A percentile compares a stretch with the other conserved stretches of the same genome.
phyloP scores from a whole-genome alignment of 495 filamentous ascomycete genomes.

The Mytilinidion resinicola region DNA sequence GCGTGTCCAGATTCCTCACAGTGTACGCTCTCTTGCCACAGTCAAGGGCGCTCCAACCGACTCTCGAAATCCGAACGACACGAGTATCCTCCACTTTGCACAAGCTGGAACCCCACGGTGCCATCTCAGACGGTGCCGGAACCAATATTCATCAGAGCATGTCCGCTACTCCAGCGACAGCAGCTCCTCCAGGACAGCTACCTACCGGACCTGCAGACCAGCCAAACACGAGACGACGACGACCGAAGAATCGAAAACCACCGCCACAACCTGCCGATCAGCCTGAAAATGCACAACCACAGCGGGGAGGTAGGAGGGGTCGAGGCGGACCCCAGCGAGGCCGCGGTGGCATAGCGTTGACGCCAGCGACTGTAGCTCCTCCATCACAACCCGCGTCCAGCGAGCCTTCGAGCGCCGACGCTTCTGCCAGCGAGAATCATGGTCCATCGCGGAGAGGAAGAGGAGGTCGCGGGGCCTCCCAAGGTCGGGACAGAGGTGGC shows the following conservation, averaged over 20 bases:
- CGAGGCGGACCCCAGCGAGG: not conserved
- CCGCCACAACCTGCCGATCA: not conserved
- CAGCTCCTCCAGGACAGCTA: not conserved
- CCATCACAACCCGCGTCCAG: not conserved
- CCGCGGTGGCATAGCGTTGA: conserved; percentile 11
- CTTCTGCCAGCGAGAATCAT: conserved; percentile 3
- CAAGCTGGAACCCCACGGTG: not conserved
- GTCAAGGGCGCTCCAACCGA: too few relatives aligned
- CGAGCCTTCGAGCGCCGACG: conserved; percentile 15
- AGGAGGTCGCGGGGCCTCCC: conserved; percentile 7
- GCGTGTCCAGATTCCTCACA: too few relatives aligned
- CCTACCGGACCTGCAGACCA: not conserved
- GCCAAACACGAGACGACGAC: not conserved
- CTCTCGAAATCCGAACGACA: not conserved
- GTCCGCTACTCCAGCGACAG: not conserved
- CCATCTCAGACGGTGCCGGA: not conserved
- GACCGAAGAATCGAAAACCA: not conserved
- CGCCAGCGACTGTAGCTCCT: conserved; percentile 22
- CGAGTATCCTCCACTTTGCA: not conserved
- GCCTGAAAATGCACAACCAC: not conserved
- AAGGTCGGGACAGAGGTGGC: conserved; percentile 12
- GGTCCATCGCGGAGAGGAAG: not conserved
- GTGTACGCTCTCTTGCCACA: not conserved
- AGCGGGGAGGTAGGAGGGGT: conserved; percentile 8
- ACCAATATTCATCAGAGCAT: not conserved